phyloP scores from a whole-genome alignment of 1,139 yeast species.

The Nadsonia commutata region DNA sequence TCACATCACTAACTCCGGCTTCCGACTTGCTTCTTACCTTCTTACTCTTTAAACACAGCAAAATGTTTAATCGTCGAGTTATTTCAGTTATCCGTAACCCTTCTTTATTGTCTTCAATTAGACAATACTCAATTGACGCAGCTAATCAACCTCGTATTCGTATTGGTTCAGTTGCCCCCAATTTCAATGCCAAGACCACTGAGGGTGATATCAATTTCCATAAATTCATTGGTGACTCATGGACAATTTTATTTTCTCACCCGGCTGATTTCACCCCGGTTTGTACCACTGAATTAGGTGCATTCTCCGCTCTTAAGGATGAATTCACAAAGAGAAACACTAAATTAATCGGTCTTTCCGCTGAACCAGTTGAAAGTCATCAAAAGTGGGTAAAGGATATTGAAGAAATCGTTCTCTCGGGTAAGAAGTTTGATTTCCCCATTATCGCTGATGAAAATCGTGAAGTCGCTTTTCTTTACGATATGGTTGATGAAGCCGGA shows the following conservation, averaged over 20 bases:
- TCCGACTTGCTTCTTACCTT: no score
- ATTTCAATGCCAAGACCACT: slow-evolving; percentile 67
- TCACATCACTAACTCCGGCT: no score
- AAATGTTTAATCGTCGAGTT: no score
- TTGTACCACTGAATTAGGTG: slow-evolving; percentile 89
- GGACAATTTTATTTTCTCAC: slow-evolving; percentile 81
- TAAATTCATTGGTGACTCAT: slow-evolving; percentile 62
- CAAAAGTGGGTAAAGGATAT: slow-evolving; percentile 76
- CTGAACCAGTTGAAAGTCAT: slow-evolving; percentile 67
- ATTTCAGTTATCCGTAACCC: no score
- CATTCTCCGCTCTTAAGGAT: slow-evolving; percentile 71
- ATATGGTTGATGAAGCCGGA: slow-evolving; percentile 85
- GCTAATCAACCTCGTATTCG: slow-evolving; percentile 34
- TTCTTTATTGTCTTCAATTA: no score
- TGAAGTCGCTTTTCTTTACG: slow-evolving; percentile 69
- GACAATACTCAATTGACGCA: slow-evolving; percentile 11
- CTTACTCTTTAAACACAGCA: no score
- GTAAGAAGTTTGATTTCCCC: slow-evolving; percentile 64
- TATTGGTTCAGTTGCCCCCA: slow-evolving; percentile 59
- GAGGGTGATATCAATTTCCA: slow-evolving; percentile 69
- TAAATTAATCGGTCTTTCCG: slow-evolving; percentile 74
- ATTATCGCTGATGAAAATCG: slow-evolving; percentile 74
- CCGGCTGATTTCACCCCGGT: slow-evolving; percentile 94
- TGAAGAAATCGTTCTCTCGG: slow-evolving; percentile 53
- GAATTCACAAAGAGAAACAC: slow-evolving; percentile 70